phyloP scores from a whole-genome alignment of 352 stramenopile genomes.

The Globisporangium heterothallicum region DNA sequence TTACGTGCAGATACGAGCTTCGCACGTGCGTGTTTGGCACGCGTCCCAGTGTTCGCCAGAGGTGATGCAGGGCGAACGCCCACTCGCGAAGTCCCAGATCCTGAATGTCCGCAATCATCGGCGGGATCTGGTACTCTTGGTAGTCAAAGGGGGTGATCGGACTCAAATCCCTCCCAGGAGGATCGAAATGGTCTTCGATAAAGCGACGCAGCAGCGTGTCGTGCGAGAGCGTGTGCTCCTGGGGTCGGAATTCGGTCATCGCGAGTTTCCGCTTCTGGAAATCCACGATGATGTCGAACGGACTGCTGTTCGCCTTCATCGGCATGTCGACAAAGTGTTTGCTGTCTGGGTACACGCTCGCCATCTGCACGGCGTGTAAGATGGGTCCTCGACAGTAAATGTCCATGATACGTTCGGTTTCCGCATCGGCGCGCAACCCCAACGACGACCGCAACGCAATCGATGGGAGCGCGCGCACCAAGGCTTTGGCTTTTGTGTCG shows the following conservation, averaged over 20 bases:
- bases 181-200: slow-evolving; percentile 78
- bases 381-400: slow-evolving; percentile 70
- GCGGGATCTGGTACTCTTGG: slow-evolving; percentile 40
- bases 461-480: not conserved
- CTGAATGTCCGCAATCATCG: slow-evolving; percentile 50
- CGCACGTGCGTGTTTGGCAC: slow-evolving; percentile 43
- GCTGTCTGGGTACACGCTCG: slow-evolving; percentile 79
- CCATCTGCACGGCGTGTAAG: slow-evolving; percentile 67
- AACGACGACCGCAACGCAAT: slow-evolving; percentile 14
- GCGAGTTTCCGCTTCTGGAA: slow-evolving; percentile 52
- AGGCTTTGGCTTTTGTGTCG: not conserved
- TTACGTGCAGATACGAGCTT: slow-evolving; percentile 51
- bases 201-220: slow-evolving; percentile 52
- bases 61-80: slow-evolving; percentile 59
- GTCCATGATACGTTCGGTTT: slow-evolving; percentile 58
- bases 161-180: slow-evolving; percentile 66
- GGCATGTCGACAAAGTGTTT: slow-evolving; percentile 94
- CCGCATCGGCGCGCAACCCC: slow-evolving; percentile 27
- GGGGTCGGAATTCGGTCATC: slow-evolving; percentile 42
- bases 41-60: slow-evolving; percentile 73
- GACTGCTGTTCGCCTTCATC: slow-evolving; percentile 73
- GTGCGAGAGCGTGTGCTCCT: slow-evolving; percentile 16
- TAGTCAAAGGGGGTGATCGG: slow-evolving; percentile 69
- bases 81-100: slow-evolving; percentile 49
- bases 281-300: slow-evolving; percentile 64